These are phyloP conservation scores for Thelonectria blattea DNA, from an alignment of 2,329 filamentous ascomycete species.

Conservation along the genomic window DNA sequence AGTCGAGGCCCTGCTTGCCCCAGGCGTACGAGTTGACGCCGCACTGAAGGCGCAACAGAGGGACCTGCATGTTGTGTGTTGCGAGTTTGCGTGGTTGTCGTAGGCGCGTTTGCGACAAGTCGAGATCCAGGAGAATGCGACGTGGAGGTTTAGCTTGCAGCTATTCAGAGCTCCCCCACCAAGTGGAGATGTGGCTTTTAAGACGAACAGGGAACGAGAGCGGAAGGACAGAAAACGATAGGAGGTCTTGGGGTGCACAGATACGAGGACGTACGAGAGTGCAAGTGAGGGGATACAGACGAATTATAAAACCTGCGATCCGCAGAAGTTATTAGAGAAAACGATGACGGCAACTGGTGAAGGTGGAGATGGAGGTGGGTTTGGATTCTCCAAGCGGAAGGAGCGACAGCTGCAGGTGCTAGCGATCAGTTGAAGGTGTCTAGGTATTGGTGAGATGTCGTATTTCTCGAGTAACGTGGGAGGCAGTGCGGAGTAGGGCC, in stretches of 20 bases:
- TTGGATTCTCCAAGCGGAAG: background rate
- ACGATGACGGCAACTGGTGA: conserved; percentile 1
- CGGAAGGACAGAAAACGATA: background rate
- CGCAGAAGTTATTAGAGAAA: background rate
- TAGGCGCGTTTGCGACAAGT: conserved; percentile 1
- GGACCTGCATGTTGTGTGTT: conserved; percentile 66
- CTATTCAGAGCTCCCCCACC: conserved; percentile 1
- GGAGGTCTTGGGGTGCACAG: background rate
- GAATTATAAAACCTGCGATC: background rate
- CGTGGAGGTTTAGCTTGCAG: background rate
- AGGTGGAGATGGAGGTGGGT: conserved; percentile 3
- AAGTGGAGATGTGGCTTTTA: conserved; percentile 13
- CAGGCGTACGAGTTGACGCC: conserved; percentile 99
- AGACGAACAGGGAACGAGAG: conserved; percentile 12
- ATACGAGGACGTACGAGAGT: background rate
- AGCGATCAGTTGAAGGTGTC: too few relatives aligned
- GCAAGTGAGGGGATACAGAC: background rate
- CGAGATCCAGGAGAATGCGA: conserved; percentile 11
- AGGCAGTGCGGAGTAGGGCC: background rate
- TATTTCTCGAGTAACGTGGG: too few relatives aligned
- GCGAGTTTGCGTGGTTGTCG: conserved; percentile 3
- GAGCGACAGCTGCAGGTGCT: background rate
- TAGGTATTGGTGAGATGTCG: too few relatives aligned
- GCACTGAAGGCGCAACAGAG: conserved; percentile 83
- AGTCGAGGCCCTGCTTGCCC: conserved; percentile 90